Evolutionary conservation across 805 yeast genomes (phyloP), one percentile per base, ranked within the genome.

Genomic region (Candida coleopterorum): DNA sequence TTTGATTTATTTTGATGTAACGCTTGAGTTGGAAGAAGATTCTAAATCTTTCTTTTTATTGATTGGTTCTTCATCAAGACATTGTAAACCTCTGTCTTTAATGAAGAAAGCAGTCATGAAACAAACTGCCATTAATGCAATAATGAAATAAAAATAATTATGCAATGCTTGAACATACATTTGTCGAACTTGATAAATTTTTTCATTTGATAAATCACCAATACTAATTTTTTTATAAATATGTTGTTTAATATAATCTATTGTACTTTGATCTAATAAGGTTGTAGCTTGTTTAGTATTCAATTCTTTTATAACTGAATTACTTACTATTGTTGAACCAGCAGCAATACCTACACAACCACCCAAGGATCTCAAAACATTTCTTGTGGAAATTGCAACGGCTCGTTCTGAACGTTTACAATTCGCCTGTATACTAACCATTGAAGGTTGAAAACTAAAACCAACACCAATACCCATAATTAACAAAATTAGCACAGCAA

Each of bases 341-440:
- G 71, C 54, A 1, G 81, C 80, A 23, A 77, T 58, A 0, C 83
- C 83, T 25, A 75, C 57, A 1, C 81, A 69, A 11, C 80, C 80
- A 11, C 84, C 85, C 36, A 78, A 67, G 2, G 78, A 70, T 38
- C 83, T 58, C 31, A 74, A 44, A 18, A 75, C 74, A 44, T 75
- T 76, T 49, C 84, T 62, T 2, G 78, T 62, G 2, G 79, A 65
- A 9, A 76, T 75, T n/a, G 74, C 75, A 12, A 77, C 77, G 0
- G 82, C 79, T 29, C 85, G 53, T 41, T 78, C 81, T 3, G 68
- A 58, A 34, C 68, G 63, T 25, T 43, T 54, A 12, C 75, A 58
- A 40, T 74, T 75, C 0, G 79, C 79, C 40, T 64, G 71, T 7
- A 62, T 56, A 9, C 64, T 52, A n/a, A 64, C 41, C 29, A 64